Base-by-base conservation (phyloP, 768 basidiomycete species). In the Galerina marginata region DNA sequence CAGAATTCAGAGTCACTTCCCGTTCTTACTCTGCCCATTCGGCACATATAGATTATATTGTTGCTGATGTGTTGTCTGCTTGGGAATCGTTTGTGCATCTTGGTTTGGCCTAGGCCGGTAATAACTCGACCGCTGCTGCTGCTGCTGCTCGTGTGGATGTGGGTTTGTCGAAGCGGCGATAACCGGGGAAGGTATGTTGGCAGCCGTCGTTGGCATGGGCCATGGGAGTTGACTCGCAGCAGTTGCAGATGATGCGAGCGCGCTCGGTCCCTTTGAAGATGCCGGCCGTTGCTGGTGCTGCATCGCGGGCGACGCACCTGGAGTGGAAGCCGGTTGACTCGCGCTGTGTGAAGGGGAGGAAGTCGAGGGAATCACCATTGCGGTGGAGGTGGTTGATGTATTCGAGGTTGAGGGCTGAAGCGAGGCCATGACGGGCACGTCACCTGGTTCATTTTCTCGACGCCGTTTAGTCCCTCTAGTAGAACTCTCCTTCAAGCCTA, bases 401-500 rank as follows among this genome's bases (percentile, higher is more conserved):
- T 64, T 66, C 23, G 75, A 72, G 52, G 73, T 70, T 46, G 74
- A 68, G 7, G 73, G 71, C 42, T 79, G 79, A 63, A 62, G 72
- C 50, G 45, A 74, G 15, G 68, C 40, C 58, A 71, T 69, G 36
- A 72, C 69, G 62, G 76, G 54, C 7, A 64, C 59, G 48, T 70
- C 68, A 9, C 64, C 26, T 6, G 49, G 42, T 53, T 77, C 75
- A 15, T 72, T 68, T 55, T 75, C 71, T 57, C 75, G 64, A 40
- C 70, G 80, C 45, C 90, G 83, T 67, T 91, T 91, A 33, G 79
- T 77, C 6, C 83, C 87, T 44, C 88, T 71, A 16, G 77, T 74
- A 5, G 90, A 86, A 63, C 88, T 91, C 65, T 90, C 89, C 72
- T 93, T 93, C 49, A 94, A 77, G 9, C 90, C 89, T 15, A 94